phyloP scores from a whole-genome alignment of 768 basidiomycete genomes.

The Arthromyces matolae region DNA sequence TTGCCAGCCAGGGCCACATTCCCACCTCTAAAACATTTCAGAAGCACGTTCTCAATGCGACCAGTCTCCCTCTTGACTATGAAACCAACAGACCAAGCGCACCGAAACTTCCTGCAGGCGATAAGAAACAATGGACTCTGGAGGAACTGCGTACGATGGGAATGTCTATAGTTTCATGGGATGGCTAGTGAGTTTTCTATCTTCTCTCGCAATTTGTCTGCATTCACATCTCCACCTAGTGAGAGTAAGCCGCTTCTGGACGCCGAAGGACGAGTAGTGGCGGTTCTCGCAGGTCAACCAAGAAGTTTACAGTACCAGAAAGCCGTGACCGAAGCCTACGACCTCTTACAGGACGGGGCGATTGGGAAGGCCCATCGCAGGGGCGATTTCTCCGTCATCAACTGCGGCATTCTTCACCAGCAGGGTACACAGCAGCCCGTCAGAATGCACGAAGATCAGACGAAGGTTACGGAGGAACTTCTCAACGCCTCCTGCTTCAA shows the following conservation, averaged over 20 bases:
- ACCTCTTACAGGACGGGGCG: background rate
- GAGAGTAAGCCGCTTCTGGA: background rate
- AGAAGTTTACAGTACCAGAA: background rate
- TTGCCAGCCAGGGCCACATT: too few relatives aligned
- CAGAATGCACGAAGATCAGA: background rate
- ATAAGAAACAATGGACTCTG: background rate
- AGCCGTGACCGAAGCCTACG: background rate
- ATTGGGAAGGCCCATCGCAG: background rate
- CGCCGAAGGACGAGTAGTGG: background rate
- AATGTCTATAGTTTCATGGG: background rate
- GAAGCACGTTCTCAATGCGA: too few relatives aligned
- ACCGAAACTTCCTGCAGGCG: too few relatives aligned
- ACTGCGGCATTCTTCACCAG: too few relatives aligned
- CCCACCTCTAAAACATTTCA: too few relatives aligned
- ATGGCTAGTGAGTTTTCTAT: background rate
- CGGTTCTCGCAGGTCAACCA: background rate
- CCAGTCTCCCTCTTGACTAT: too few relatives aligned
- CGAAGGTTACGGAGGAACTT: background rate
- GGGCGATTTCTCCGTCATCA: too few relatives aligned
- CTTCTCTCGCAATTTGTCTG: background rate
- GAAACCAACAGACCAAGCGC: too few relatives aligned
- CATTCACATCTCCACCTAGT: background rate
- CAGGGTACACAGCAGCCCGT: background rate
- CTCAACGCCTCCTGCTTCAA: background rate
- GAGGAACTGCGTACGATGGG: background rate